phyloP scores from a whole-genome alignment of 208 protist genomes.

The Leishmania lainsoni region DNA sequence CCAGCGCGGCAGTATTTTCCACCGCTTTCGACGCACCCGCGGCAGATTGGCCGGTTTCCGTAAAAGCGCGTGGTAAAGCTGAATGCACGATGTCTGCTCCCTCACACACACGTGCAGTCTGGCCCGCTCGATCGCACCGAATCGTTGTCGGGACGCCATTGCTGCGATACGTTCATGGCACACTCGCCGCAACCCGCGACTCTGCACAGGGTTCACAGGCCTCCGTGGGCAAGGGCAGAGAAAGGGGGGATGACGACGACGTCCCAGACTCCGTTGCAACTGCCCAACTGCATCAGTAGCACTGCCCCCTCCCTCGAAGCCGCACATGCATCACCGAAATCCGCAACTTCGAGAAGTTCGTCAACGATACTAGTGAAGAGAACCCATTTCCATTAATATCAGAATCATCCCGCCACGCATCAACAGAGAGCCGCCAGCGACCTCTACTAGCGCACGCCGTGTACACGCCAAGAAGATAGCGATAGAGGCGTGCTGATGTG shows the following conservation, averaged over 20 bases:
- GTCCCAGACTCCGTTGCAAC: background rate
- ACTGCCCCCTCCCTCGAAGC: background rate
- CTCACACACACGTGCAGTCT: slow-evolving; percentile 39
- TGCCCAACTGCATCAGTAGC: background rate
- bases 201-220: slow-evolving; percentile 14
- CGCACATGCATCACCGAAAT: background rate
- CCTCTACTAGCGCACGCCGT: background rate
- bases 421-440: background rate
- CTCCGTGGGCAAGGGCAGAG: background rate
- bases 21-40: slow-evolving; percentile 40
- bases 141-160: slow-evolving; percentile 59
- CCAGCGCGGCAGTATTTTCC: slow-evolving; percentile 41
- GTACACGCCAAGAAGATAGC: background rate
- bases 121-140: slow-evolving; percentile 36
- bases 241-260: background rate
- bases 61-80: slow-evolving; percentile 50
- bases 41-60: slow-evolving; percentile 37
- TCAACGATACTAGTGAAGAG: background rate
- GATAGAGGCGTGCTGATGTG: background rate
- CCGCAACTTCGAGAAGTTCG: background rate
- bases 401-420: background rate
- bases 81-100: slow-evolving; percentile 20
- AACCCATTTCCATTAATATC: background rate
- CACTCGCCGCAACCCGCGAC: slow-evolving; percentile 50
- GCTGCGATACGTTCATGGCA: slow-evolving; percentile 33